Evolutionary conservation across 2,329 filamentous ascomycete genomes (phyloP).

Genomic region (Hymenotorrendiella dingleyae): DNA sequence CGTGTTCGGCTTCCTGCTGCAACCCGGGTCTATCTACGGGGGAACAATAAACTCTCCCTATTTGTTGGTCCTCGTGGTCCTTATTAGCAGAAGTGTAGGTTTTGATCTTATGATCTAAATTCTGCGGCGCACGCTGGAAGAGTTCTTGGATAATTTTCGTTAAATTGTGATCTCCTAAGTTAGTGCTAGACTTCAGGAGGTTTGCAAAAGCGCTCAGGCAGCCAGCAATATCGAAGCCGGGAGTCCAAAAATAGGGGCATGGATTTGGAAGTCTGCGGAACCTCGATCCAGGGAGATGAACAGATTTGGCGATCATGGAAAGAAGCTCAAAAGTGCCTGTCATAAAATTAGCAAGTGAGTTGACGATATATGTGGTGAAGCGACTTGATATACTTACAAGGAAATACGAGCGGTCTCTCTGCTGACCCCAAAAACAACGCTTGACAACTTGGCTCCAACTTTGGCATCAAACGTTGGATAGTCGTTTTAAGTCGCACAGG

Average conservation of each 20-base stretch:
- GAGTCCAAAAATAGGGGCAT: background rate
- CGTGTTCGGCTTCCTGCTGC: background rate
- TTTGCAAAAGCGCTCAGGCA: background rate
- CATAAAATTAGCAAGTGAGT: background rate
- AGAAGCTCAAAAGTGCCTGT: constrained; percentile 3
- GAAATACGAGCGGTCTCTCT: background rate
- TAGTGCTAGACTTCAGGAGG: background rate
- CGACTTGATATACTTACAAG: background rate
- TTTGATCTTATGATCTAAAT: constrained; percentile 1
- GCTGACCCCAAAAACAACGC: background rate
- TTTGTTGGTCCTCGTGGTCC: too few relatives aligned
- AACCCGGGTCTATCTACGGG: too few relatives aligned
- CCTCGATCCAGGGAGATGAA: background rate
- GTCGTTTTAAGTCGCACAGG: background rate
- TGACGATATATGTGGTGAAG: background rate
- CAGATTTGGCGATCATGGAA: constrained; percentile 3
- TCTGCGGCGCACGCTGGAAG: too few relatives aligned
- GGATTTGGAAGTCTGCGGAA: constrained; percentile 4
- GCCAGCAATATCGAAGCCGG: background rate
- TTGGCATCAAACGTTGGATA: background rate
- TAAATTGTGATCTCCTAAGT: background rate
- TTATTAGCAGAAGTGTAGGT: too few relatives aligned
- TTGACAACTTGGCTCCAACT: background rate
- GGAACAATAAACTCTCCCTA: background rate
- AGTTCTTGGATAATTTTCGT: background rate